phyloP scores from a whole-genome alignment of 305 asterid species.

The Fraxinus dipetala region DNA sequence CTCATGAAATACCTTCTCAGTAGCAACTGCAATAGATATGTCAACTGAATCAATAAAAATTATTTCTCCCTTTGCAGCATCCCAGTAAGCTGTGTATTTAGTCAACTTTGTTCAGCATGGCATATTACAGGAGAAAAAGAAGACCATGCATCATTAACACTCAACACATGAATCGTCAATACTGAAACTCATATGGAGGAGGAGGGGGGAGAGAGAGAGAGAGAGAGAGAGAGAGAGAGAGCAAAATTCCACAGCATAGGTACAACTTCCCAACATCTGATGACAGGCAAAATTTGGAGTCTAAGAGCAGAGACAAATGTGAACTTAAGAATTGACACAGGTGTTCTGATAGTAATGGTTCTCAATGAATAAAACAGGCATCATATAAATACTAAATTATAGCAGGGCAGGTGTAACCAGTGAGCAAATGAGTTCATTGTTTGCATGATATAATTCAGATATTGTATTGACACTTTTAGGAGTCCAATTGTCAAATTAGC shows the following conservation, averaged over 20 bases:
- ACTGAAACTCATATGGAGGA: not conserved
- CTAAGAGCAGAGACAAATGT: not conserved
- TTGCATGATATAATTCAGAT: not conserved
- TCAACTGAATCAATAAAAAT: constrained; percentile 74
- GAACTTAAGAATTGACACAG: not conserved
- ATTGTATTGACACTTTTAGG: not conserved
- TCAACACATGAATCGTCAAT: not conserved
- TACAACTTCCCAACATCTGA: constrained; percentile 12
- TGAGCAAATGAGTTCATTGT: not conserved
- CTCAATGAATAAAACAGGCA: not conserved
- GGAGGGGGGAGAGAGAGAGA: not conserved
- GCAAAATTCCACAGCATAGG: constrained; percentile 12
- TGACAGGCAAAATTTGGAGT: not conserved
- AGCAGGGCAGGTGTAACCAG: not conserved
- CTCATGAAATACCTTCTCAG: constrained; percentile 69
- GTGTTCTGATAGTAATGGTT: not conserved
- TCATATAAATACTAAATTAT: not conserved
- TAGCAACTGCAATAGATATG: constrained; percentile 96
- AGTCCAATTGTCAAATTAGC: not conserved
- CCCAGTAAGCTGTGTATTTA: constrained; percentile 77
- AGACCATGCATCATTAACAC: not conserved
- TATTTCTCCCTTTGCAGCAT: constrained; percentile 62
- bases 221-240: not conserved
- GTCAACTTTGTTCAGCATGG: constrained; percentile 27
- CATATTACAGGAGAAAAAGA: constrained; percentile 16